These are phyloP conservation scores for Stentor coeruleus DNA, from an alignment of 73 alveolate genomes.

Conservation along the genomic window DNA sequence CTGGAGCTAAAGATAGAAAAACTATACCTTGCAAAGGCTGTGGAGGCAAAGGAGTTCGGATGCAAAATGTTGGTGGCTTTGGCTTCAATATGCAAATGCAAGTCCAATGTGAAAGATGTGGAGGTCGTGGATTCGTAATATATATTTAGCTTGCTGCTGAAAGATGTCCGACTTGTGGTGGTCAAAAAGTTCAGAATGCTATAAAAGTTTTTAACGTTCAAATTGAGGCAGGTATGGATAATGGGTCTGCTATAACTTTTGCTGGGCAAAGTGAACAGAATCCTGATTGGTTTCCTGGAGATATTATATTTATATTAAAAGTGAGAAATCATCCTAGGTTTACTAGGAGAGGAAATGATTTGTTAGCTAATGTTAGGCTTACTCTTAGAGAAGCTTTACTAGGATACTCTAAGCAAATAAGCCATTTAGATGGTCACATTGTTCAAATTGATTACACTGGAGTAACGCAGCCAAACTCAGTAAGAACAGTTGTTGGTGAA, in stretches of 20 bases:
- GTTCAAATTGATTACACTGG: conserved; percentile 78
- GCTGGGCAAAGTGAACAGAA: conserved; percentile 88
- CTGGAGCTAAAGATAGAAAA: conserved; percentile 96
- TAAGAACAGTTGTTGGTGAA: conserved; percentile 83
- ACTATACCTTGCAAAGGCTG: conserved; percentile 86
- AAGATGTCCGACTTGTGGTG: conserved; percentile 84
- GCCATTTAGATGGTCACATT: conserved; percentile 90
- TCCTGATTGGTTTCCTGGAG: conserved; percentile 94
- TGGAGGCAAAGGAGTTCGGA: conserved; percentile 83
- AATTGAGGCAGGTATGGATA: conserved; percentile 91
- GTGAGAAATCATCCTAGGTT: conserved; percentile 70
- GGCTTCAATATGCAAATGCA: conserved; percentile 92
- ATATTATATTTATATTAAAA: conserved; percentile 76
- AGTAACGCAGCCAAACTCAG: conserved; percentile 85
- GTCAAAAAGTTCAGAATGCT: conserved; percentile 79
- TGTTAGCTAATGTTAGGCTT: conserved; percentile 62
- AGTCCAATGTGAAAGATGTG: conserved; percentile 82
- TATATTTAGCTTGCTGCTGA: conserved; percentile 53
- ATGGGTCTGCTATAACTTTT: conserved; percentile 83
- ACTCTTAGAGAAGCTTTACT: conserved; percentile 92
- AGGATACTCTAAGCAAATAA: conserved; percentile 88
- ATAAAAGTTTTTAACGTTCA: conserved; percentile 61
- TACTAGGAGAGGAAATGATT: conserved; percentile 81
- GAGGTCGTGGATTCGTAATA: conserved; percentile 76
- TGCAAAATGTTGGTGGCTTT: conserved; percentile 81